Conservation (phyloP, 805 yeast genomes). For the Pichia cephalocereana region DNA sequence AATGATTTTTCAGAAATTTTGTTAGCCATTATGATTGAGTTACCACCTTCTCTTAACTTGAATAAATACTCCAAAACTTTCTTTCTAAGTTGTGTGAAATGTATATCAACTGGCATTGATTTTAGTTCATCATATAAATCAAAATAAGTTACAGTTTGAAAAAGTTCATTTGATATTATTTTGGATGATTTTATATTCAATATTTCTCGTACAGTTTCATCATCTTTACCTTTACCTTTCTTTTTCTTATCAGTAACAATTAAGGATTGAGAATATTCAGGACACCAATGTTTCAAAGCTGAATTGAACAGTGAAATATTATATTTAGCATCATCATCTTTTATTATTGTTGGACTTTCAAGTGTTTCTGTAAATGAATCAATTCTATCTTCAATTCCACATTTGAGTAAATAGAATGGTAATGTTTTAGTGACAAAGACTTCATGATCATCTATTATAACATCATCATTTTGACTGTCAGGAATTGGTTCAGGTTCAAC, state of each 20-base stretch:
- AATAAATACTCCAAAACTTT: slow-evolving; percentile 20
- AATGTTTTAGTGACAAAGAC: not conserved
- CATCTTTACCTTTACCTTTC: slow-evolving; percentile 13
- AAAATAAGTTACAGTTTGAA: slow-evolving; percentile 16
- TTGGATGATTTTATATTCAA: slow-evolving; percentile 12
- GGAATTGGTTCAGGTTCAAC: not conserved
- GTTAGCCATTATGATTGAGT: not conserved
- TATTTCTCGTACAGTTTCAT: slow-evolving; percentile 24
- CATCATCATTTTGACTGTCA: not conserved
- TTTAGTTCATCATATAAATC: slow-evolving; percentile 11
- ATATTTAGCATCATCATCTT: not conserved
- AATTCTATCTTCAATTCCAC: not conserved
- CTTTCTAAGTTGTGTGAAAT: slow-evolving; percentile 23
- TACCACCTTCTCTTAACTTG: not conserved
- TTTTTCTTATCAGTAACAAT: slow-evolving; percentile 15
- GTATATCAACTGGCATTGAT: slow-evolving; percentile 14
- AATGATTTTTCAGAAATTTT: slow-evolving; percentile 9
- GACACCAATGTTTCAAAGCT: not conserved
- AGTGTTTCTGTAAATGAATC: not conserved
- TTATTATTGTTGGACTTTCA: not conserved
- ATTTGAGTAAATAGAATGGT: not conserved
- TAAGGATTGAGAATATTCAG: not conserved
- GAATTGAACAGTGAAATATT: slow-evolving; percentile 1
- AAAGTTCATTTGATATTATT: slow-evolving; percentile 4
- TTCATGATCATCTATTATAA: not conserved